Conservation (phyloP, 768 basidiomycete genomes). For the Xerocomellus dryophilus region DNA sequence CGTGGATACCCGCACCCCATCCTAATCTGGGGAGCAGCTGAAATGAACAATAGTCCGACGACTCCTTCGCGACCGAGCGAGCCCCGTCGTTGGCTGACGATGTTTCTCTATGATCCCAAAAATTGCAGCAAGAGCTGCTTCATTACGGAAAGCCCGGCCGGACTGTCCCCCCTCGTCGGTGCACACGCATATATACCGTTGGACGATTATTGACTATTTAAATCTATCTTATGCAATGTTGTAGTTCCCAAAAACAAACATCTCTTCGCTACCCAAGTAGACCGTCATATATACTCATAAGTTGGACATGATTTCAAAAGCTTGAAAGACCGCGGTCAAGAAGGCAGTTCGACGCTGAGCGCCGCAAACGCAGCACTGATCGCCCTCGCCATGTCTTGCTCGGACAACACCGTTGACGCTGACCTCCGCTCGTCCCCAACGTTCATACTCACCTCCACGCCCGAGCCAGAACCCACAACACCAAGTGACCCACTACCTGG, state of each 20-base stretch:
- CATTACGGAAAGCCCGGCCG: too few species aligned
- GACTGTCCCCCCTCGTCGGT: background rate
- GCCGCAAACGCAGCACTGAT: conserved; percentile 24
- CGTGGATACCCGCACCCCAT: background rate
- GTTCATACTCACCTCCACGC: background rate
- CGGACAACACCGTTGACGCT: conserved; percentile 13
- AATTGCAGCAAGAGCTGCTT: too few species aligned
- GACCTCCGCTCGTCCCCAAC: background rate
- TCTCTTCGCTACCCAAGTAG: background rate
- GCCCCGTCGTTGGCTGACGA: too few species aligned
- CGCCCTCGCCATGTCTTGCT: conserved; percentile 21
- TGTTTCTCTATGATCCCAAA: too few species aligned
- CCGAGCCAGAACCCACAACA: background rate
- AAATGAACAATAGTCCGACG: too few species aligned
- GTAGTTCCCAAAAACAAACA: background rate
- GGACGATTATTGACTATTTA: background rate
- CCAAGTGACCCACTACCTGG: background rate
- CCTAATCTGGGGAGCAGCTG: too few species aligned
- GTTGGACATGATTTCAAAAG: background rate
- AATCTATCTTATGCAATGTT: background rate
- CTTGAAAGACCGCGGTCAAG: background rate
- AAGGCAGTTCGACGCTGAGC: background rate
- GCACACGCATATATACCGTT: background rate
- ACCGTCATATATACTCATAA: background rate
- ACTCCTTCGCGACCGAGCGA: too few species aligned